Percentiles rank a stretch among this genome's conserved stretches.
Evolutionary conservation across 371 early-diverging fungal genomes (phyloP).

Genomic region (Mortierella sp.): DNA sequence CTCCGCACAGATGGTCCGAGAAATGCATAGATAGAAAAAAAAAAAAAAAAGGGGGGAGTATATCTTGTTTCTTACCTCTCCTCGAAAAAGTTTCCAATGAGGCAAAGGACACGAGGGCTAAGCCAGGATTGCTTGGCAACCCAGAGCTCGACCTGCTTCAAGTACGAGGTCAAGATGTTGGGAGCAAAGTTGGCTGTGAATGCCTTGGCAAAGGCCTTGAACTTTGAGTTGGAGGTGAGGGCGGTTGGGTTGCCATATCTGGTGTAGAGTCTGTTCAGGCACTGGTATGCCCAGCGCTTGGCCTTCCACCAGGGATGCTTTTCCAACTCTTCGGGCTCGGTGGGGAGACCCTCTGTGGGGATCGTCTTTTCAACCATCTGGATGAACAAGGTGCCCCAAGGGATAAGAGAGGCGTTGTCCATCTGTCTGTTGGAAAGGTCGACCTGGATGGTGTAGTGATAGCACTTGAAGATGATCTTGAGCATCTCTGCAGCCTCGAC

Average conservation of each 20-base stretch:
- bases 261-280: conserved; percentile 82
- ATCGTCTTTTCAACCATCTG: conserved; percentile 77
- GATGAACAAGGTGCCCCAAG: conserved; percentile 91
- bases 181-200: conserved; percentile 90
- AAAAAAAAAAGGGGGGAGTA: conserved; percentile 37
- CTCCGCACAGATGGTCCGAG: background rate
- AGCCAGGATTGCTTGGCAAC: conserved; percentile 74
- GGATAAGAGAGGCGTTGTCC: conserved; percentile 73
- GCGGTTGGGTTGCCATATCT: conserved; percentile 73
- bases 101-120: conserved; percentile 63
- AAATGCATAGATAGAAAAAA: no score
- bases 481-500: conserved; percentile 85
- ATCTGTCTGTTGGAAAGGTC: conserved; percentile 78
- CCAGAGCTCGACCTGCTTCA: conserved; percentile 81
- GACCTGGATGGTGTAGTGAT: conserved; percentile 74
- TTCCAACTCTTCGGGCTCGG: conserved; percentile 77
- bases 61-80: conserved; percentile 42
- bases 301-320: conserved; percentile 92
- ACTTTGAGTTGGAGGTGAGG: conserved; percentile 67
- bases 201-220: conserved; percentile 78
- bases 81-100: conserved; percentile 65
- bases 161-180: conserved; percentile 81
- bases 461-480: conserved; percentile 83
- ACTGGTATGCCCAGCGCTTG: conserved; percentile 95
- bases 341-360: conserved; percentile 65